Percentiles rank a stretch among this genome's conserved stretches.
phyloP scores from a whole-genome alignment of 257 asterid species.

The Galeopsis tetrahit region DNA sequence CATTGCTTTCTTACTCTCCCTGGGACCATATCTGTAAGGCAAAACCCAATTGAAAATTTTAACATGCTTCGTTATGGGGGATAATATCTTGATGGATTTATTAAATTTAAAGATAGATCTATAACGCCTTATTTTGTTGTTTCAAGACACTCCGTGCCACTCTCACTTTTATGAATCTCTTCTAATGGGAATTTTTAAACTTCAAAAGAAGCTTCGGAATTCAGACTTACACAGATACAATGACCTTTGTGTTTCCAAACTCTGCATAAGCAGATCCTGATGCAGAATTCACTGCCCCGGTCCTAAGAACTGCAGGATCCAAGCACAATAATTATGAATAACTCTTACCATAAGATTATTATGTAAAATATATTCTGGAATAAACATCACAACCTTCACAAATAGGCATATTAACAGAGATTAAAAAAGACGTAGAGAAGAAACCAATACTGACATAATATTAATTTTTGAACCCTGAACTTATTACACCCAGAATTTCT shows the following conservation, averaged over 20 bases:
- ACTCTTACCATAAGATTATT: slow-evolving; percentile 19
- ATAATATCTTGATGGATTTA: slow-evolving; percentile 32
- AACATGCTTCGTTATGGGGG: slow-evolving; percentile 21
- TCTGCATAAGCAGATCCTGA: slow-evolving; percentile 99
- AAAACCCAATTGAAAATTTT: slow-evolving; percentile 28
- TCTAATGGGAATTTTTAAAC: neutral
- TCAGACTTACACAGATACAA: slow-evolving; percentile 89
- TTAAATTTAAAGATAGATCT: slow-evolving; percentile 25
- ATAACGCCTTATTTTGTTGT: neutral
- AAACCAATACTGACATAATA: neutral
- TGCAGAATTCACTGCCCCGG: slow-evolving; percentile 92
- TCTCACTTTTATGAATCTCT: neutral
- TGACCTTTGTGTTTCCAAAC: slow-evolving; percentile 93
- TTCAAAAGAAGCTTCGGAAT: slow-evolving; percentile 1
- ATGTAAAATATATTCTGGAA: slow-evolving; percentile 10
- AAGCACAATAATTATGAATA: slow-evolving; percentile 21
- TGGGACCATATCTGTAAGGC: slow-evolving; percentile 77
- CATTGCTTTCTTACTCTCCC: slow-evolving; percentile 99
- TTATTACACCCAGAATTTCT: neutral
- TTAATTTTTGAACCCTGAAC: neutral
- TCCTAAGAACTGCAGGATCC: slow-evolving; percentile 69
- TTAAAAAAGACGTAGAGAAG: neutral
- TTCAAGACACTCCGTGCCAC: slow-evolving; percentile 26
- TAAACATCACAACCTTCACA: slow-evolving; percentile 1
- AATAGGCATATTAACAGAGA: slow-evolving; percentile 12